Percentiles rank a stretch among this genome's conserved stretches.
Conservation (phyloP, 1,284 basidiomycete genomes). For the Takashimella koratensis region DNA sequence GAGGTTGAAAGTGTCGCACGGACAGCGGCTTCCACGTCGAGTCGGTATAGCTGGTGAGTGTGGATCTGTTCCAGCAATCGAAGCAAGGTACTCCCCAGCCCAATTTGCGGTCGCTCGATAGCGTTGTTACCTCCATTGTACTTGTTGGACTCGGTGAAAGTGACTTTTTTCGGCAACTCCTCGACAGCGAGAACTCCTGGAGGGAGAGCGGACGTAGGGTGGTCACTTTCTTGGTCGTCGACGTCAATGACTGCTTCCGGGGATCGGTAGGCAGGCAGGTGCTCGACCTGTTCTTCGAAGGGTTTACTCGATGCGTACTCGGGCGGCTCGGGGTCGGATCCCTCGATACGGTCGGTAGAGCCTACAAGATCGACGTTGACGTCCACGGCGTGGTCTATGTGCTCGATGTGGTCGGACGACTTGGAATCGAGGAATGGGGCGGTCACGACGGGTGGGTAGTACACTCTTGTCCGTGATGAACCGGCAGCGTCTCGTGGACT, state of each 20-base stretch:
- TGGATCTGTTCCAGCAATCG: constrained; percentile 28
- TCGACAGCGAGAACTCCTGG: constrained; percentile 33
- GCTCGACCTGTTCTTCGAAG: neutral
- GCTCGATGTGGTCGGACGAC: too few species aligned
- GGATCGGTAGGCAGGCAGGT: constrained; percentile 21
- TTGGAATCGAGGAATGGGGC: too few species aligned
- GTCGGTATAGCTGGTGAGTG: constrained; percentile 32
- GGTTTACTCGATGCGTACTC: constrained; percentile 12
- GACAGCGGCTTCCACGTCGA: constrained; percentile 1
- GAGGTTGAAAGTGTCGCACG: neutral
- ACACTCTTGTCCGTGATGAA: constrained; percentile 55
- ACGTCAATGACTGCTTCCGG: constrained; percentile 43
- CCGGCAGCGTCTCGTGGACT: constrained; percentile 55
- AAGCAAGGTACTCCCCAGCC: constrained; percentile 30
- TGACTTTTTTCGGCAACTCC: neutral
- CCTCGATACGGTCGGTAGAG: too few species aligned
- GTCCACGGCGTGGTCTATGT: too few species aligned
- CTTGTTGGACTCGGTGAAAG: constrained; percentile 5
- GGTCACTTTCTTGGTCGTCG: constrained; percentile 32
- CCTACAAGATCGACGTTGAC: too few species aligned
- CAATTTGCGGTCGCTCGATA: constrained; percentile 30
- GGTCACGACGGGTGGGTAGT: constrained; percentile 48
- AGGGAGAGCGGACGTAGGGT: constrained; percentile 25
- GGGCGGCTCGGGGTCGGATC: too few species aligned
- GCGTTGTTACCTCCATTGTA: constrained; percentile 7